Percentiles rank a stretch among this genome's conserved stretches.
phyloP scores from a whole-genome alignment of 2,329 filamentous ascomycete species.

The Cryphonectria naterciae region DNA sequence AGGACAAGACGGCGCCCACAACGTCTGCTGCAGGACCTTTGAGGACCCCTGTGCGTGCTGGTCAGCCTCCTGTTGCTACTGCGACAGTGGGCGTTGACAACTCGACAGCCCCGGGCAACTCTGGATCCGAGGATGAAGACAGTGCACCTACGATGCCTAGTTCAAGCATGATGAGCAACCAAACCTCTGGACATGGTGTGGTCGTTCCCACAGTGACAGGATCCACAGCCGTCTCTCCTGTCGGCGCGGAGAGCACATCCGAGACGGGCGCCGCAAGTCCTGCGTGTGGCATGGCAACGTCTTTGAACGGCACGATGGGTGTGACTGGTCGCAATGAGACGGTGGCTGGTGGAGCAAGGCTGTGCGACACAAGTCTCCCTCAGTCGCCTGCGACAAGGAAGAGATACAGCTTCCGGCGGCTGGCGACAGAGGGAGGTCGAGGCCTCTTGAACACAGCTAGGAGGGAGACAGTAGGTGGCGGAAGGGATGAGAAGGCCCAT shows the following conservation, averaged over 20 bases:
- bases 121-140: not conserved
- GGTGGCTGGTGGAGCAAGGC: not conserved
- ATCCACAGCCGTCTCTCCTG: not conserved
- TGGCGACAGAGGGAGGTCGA: not conserved
- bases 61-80: not conserved
- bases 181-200: not conserved
- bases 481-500: not conserved
- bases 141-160: not conserved
- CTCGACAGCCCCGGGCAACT: not conserved
- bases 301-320: not conserved
- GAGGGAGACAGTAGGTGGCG: no score
- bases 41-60: not conserved
- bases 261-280: no score
- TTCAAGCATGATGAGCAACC: not conserved
- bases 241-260: not conserved
- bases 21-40: not conserved
- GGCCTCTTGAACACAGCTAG: not conserved
- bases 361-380: not conserved
- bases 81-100: not conserved
- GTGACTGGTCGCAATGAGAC: not conserved
- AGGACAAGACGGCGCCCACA: not conserved
- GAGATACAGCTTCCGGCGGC: not conserved
- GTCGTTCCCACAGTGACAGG: not conserved
- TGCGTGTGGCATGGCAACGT: not conserved
- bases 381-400: not conserved